Percentiles rank a stretch among this genome's conserved stretches.
Evolutionary conservation across 805 yeast species (phyloP).

Genomic region (Brettanomyces nanus): DNA sequence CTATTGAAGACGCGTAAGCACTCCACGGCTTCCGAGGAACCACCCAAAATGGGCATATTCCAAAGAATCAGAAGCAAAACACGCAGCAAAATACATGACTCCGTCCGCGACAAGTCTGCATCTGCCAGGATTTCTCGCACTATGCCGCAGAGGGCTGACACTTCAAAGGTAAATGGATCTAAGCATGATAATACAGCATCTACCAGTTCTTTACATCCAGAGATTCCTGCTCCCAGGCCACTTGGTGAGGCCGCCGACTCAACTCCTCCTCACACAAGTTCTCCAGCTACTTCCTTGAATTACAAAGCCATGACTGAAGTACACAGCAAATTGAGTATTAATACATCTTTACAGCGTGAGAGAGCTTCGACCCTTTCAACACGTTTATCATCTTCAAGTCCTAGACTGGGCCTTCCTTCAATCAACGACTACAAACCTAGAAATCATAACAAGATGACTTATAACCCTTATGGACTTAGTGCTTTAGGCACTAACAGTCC

Average conservation of each 20-base stretch:
- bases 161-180: background rate
- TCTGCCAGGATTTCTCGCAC: background rate
- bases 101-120: background rate
- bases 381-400: constrained; percentile 2
- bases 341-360: background rate
- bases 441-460: constrained; percentile 37
- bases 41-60: background rate
- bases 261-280: background rate
- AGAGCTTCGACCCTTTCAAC: background rate
- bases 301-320: background rate
- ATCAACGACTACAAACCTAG: constrained; percentile 18
- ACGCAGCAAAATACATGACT: background rate
- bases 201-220: background rate
- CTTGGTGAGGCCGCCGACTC: background rate
- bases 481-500: constrained; percentile 3
- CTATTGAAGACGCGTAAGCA: background rate
- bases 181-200: background rate
- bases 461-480: constrained; percentile 55
- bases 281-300: background rate
- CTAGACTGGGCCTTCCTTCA: constrained; percentile 23
- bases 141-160: background rate
- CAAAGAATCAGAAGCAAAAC: background rate
- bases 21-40: background rate
- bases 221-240: background rate
- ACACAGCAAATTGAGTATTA: background rate